Conservation (phyloP, 192 early-diverging fungal species). For the Spinellus fusiger region DNA sequence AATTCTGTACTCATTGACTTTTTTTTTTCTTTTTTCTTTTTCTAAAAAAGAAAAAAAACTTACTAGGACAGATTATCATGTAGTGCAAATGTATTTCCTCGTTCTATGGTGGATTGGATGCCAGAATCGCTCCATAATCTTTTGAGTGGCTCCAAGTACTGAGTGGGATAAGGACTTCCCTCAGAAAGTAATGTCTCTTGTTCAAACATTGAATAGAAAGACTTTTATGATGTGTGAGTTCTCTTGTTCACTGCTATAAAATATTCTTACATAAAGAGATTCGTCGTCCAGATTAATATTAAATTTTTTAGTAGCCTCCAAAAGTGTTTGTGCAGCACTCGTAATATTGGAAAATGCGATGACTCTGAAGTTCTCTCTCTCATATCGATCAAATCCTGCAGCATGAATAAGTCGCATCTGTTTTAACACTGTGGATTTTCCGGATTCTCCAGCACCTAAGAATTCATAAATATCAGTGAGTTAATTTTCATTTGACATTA, state of each 20-base stretch:
- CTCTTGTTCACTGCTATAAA: not conserved
- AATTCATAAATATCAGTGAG: no score
- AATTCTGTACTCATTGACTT: not conserved
- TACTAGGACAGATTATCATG: conserved; percentile 51
- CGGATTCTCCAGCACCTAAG: conserved; percentile 57
- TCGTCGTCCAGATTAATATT: not conserved
- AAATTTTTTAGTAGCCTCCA: conserved; percentile 31
- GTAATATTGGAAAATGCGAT: conserved; percentile 46
- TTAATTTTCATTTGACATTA: no score
- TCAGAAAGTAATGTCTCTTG: conserved; percentile 31
- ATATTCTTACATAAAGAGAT: not conserved
- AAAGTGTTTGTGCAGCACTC: conserved; percentile 41
- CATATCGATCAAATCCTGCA: conserved; percentile 37
- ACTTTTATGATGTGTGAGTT: not conserved
- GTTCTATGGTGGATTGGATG: conserved; percentile 34
- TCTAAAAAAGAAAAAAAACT: not conserved
- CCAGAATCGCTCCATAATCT: conserved; percentile 39
- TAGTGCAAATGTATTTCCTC: conserved; percentile 41
- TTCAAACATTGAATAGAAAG: conserved; percentile 18
- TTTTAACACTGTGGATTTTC: conserved; percentile 57
- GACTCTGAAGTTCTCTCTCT: conserved; percentile 39
- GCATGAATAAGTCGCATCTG: conserved; percentile 55
- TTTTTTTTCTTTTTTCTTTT: not conserved
- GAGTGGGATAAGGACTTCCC: conserved; percentile 34
- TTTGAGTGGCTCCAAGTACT: conserved; percentile 38